Evolutionary conservation across 371 early-diverging fungal species (phyloP).

Genomic region (Globomyces sp.): DNA sequence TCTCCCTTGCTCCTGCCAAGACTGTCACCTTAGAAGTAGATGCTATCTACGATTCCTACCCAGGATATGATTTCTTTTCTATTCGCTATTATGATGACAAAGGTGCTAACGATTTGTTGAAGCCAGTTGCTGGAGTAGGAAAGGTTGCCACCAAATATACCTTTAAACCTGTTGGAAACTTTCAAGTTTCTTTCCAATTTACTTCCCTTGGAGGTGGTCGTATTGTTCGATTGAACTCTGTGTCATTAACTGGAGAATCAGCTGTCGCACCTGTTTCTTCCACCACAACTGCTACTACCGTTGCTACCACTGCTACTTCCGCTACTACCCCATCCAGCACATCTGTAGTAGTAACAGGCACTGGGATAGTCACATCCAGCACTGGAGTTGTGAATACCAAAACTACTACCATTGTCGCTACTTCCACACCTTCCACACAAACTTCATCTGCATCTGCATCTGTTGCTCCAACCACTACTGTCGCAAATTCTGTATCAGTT

Average conservation of each 20-base stretch:
- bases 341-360: background rate
- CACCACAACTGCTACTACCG: background rate
- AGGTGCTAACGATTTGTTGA: background rate
- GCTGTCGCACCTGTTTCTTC: background rate
- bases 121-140: background rate
- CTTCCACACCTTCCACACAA: too few relatives aligned
- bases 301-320: background rate
- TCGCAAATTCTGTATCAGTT: background rate
- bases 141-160: background rate
- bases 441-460: background rate
- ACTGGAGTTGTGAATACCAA: background rate
- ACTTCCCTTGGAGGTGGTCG: background rate
- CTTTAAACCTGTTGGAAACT: background rate
- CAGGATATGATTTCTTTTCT: background rate
- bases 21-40: background rate
- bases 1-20: constrained; percentile 27
- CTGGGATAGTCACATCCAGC: background rate
- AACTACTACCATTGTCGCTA: background rate
- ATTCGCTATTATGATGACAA: background rate
- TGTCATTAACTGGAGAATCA: background rate
- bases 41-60: background rate
- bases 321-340: background rate
- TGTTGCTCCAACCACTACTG: background rate
- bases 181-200: background rate
- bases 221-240: background rate